Conservation (phyloP, 2,329 filamentous ascomycete species). For the Cladosporium cucumerinum region DNA sequence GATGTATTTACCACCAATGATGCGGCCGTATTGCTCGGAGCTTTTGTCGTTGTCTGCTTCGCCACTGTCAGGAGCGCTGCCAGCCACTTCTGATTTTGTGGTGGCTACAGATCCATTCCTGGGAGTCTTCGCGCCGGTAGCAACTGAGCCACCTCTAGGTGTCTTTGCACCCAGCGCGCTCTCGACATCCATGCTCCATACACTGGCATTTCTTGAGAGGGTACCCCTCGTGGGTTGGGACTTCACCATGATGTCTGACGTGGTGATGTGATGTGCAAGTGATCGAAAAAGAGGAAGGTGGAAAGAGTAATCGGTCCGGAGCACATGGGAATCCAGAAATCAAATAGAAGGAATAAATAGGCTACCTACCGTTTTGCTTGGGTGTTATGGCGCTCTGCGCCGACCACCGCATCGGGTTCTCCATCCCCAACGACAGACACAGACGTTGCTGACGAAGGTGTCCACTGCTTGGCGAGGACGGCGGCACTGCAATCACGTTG, state of each 20-base stretch:
- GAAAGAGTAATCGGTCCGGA: slow-evolving; percentile 15
- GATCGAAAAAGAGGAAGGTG: slow-evolving; percentile 4
- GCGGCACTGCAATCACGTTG: slow-evolving; percentile 11
- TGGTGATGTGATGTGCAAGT: slow-evolving; percentile 5
- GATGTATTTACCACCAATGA: slow-evolving; percentile 41
- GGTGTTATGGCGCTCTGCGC: slow-evolving; percentile 10
- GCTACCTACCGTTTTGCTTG: slow-evolving; percentile 3
- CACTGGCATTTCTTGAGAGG: slow-evolving; percentile 10
- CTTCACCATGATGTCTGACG: slow-evolving; percentile 10
- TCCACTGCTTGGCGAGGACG: slow-evolving; percentile 12
- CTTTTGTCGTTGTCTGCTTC: slow-evolving; percentile 23
- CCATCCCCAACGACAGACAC: slow-evolving; percentile 12
- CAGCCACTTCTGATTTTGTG: slow-evolving; percentile 6
- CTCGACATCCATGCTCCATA: slow-evolving; percentile 10
- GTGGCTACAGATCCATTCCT: slow-evolving; percentile 14
- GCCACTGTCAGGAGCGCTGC: slow-evolving; percentile 22
- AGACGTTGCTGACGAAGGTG: slow-evolving; percentile 13
- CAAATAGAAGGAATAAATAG: slow-evolving; percentile 14
- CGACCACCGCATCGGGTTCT: slow-evolving; percentile 7
- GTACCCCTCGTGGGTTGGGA: slow-evolving; percentile 6
- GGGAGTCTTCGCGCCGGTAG: background rate
- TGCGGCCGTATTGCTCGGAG: slow-evolving; percentile 30
- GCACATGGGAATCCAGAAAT: slow-evolving; percentile 14
- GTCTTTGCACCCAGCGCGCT: slow-evolving; percentile 11
- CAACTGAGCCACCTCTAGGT: slow-evolving; percentile 10